A percentile compares a stretch with the other conserved stretches of the same genome.
Evolutionary conservation across 805 yeast genomes (phyloP).

Genomic region (Monosporozyma unispora): DNA sequence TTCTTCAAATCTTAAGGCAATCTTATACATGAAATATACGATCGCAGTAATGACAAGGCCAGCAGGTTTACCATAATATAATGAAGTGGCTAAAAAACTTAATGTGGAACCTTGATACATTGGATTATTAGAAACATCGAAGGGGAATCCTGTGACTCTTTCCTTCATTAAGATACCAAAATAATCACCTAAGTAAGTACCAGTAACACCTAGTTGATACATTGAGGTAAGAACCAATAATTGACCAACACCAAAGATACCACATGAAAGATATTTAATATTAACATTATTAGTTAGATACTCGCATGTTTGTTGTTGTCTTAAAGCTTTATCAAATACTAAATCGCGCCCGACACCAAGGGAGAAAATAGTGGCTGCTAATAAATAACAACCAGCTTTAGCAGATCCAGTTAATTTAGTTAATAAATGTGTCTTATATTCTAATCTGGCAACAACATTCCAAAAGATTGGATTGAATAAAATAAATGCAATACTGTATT

Average conservation of each 20-base stretch:
- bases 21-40: constrained; percentile 71
- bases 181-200: constrained; percentile 94
- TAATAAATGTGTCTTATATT: constrained; percentile 65
- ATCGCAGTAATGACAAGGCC: constrained; percentile 66
- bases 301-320: constrained; percentile 59
- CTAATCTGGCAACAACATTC: constrained; percentile 86
- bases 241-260: constrained; percentile 60
- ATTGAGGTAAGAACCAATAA: constrained; percentile 74
- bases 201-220: constrained; percentile 91
- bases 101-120: constrained; percentile 93
- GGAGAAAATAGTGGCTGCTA: constrained; percentile 77
- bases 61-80: constrained; percentile 83
- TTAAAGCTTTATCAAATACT: constrained; percentile 61
- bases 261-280: constrained; percentile 45
- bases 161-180: constrained; percentile 91
- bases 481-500: constrained; percentile 53
- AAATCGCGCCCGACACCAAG: constrained; percentile 78
- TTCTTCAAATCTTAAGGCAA: constrained; percentile 85
- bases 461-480: constrained; percentile 92
- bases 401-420: constrained; percentile 70
- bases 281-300: constrained; percentile 34
- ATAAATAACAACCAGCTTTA: constrained; percentile 69
- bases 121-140: constrained; percentile 84
- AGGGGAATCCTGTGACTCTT: constrained; percentile 88
- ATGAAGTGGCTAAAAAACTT: constrained; percentile 83